Base-by-base conservation (phyloP, 257 asterid species). In the Solanum bukasovii region DNA sequence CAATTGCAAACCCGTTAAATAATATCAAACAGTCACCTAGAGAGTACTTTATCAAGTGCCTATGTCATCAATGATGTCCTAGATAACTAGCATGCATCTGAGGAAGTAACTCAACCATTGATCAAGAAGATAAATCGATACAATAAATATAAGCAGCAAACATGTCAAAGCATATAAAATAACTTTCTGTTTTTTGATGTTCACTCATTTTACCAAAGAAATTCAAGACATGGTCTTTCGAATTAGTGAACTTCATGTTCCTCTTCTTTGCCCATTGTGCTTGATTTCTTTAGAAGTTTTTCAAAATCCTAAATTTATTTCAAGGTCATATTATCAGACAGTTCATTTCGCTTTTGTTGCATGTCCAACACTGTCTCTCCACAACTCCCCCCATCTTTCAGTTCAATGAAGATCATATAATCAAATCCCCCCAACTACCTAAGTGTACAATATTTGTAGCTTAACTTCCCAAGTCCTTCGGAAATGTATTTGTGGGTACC, bases 401-500 rank as follows among this genome's bases (percentile, higher is more conserved):
- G 11, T 81, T 81, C 42, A 81, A 81, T 16, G 68, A 81, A 81
- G 65, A 46, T 31, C 85, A 79, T 8, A 79, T 27, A 44, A 79
- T 78, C 37, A 78, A 78, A 78, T 78, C 65, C 63, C 9, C 63
- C 27, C 38, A 79, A 79, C n/a, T 13, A 7, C 63, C 38, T 38
- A 81, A 81, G 70, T 79, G 25, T 34, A 81, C 16, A 81, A 46
- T 81, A 81, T 81, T 38, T 81, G 85, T 46, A 46, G 59, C 83
- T 75, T 74, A 52, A 89, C 89, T 89, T 59, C 78, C 87, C 88
- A 87, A 56, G 42, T 68, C 89, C 77, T 87, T 68, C 29, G 56
- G 68, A 85, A 83, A 63, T 63, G 89, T 87, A 86, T 78, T 83
- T 11, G 87, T 84, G 73, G 70, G 86, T 89, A 92, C 95, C 98